Evolutionary conservation across 2,329 filamentous ascomycete genomes (phyloP), one percentile per base, ranked within the genome.

Genomic region (Fonsecaea pugnacius): DNA sequence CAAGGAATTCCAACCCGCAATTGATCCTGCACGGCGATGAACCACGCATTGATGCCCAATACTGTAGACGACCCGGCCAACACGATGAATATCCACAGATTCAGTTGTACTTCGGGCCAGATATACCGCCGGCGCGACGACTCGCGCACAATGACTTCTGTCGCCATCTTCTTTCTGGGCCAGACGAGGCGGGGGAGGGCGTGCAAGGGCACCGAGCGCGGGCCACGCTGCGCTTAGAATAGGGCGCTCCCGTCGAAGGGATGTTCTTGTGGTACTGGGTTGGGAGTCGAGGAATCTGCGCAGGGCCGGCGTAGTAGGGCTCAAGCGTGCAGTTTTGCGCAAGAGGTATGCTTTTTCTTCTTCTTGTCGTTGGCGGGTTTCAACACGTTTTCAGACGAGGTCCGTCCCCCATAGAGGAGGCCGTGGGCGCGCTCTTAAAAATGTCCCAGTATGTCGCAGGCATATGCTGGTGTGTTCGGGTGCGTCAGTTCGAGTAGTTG

Each of bases 41-140:
- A 87, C 75, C 82, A 82, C 18, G 84, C 82, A 71, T 85, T 87
- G 50, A 89, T 81, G 7, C 86, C 86, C 1, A 88, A 76, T 60
- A 86, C 82, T 58, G 82, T 82, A 30, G 83, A 80, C 10, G 84
- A 84, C 1, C 83, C 82, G 0, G 81, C 83, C 16, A 88, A 78
- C 73, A 88, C 86, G 69, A 87, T 78, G 70, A 88, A 83, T 59
- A 85, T 83, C 86, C 86, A 89, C 71, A 87, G 75, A 71, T 88
- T 88, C 69, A 89, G 80, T 71, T 88, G 85, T 55, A 84, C 78
- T 74, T 88, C 85, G 2, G 86, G 86, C 86, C 86, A 89, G 77
- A 82, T 84, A 78, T 88, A 88, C 71, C 82, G 76, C 21, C 78
- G 76, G 33, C 75, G 75, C 4, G 68, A 66, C 64, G 68, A 66